Base-by-base conservation (phyloP, 192 early-diverging fungal species). In the Cladochytrium replicatum region DNA sequence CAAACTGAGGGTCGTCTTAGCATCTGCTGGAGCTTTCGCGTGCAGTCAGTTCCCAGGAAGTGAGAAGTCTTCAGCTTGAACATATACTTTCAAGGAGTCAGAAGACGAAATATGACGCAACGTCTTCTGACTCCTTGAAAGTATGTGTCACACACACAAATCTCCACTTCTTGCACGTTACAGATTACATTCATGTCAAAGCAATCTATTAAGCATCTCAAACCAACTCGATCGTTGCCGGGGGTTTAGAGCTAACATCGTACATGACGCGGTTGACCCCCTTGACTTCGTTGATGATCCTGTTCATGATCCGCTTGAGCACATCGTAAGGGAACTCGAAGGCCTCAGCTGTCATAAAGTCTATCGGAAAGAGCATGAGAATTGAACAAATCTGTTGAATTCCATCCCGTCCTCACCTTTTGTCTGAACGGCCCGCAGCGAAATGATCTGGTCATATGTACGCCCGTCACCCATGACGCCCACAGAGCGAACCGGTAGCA, bases 381-480 rank as follows among this genome's bases (percentile, higher is more conserved):
- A 43, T 11, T 15, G 15, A 4, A 50, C n/a, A n/a, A n/a, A n/a
- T n/a, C n/a, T n/a, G n/a, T n/a, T n/a, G n/a, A n/a, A n/a, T n/a
- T 5, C 11, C 19, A n/a, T 6, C 6, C 45, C 9, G 29, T 25
- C 17, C n/a, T 4, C 28, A 61, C 56, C 89, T 43, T 77, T 87
- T 46, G 90, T 85, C 58, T 96, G 91, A 38, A 99, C 92, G 17
- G 92, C 92, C 50, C 95, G 84, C 57, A 99, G 77, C 26, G 85
- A 86, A 81, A 99, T 96, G 52, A 92, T 87, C 72, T 99, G 93
- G 74, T 99, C 95, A 55, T 99, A 99, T 3, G 95, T 99, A 48
- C 95, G 83, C 75, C 87, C 83, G 68, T 99, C 95, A 50, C 95
- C 95, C 95, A 96, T 99, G 48, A 99, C 95, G 43, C 95, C 95